Percentiles rank a stretch among this genome's conserved stretches.
Conservation (phyloP, 257 asterid species). For the Craterostigma plantagineum region DNA sequence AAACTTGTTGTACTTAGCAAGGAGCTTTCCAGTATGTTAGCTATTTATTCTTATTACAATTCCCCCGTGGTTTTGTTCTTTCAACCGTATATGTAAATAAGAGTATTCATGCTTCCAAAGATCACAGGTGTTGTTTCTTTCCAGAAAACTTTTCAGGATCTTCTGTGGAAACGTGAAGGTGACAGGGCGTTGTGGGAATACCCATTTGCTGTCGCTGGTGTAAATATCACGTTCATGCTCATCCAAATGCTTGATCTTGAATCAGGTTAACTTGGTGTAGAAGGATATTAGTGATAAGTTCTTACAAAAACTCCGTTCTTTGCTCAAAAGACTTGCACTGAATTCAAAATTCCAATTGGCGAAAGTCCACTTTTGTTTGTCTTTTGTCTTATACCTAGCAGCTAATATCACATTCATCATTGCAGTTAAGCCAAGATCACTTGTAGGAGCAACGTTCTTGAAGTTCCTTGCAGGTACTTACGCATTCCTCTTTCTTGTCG, state of each 20-base stretch:
- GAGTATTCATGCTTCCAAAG: slow-evolving; percentile 4
- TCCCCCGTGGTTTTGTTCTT: no score
- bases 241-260: slow-evolving; percentile 99
- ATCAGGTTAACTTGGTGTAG: no score
- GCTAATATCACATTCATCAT: slow-evolving; percentile 9
- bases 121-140: slow-evolving; percentile 11
- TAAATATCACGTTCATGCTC: slow-evolving; percentile 93
- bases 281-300: no score
- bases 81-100: not conserved
- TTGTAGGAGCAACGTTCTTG: slow-evolving; percentile 85
- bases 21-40: slow-evolving; percentile 19
- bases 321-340: no score
- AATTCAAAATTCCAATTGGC: no score
- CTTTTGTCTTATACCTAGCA: not conserved
- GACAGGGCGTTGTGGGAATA: slow-evolving; percentile 94
- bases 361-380: not conserved
- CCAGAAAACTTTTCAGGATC: slow-evolving; percentile 94
- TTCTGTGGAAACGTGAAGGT: slow-evolving; percentile 91
- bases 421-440: slow-evolving; percentile 85
- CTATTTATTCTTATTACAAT: not conserved
- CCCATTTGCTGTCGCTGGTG: slow-evolving; percentile 99
- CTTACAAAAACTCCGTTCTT: no score
- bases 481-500: no score
- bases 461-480: slow-evolving; percentile 81
- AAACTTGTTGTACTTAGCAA: slow-evolving; percentile 72